Evolutionary conservation across 1,139 yeast genomes (phyloP).

Genomic region (Magnusiomyces starmeri): DNA sequence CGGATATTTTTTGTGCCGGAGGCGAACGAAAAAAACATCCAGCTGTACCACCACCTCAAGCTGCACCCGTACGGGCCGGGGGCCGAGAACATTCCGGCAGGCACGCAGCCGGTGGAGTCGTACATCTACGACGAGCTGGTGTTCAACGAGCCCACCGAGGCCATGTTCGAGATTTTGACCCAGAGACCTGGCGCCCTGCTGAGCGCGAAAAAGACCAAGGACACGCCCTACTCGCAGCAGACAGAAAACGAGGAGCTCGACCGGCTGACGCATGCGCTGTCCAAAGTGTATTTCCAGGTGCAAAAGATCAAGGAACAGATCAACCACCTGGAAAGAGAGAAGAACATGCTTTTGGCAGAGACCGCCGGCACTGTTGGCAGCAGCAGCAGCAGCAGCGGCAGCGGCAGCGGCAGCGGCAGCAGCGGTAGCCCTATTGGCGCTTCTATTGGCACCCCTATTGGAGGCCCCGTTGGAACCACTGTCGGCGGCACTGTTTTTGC

Average conservation of each 20-base stretch:
- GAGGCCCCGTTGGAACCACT: too few species aligned
- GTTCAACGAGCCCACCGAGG: slow-evolving; percentile 92
- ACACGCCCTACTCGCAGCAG: slow-evolving; percentile 42
- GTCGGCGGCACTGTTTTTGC: not conserved
- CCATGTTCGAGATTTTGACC: slow-evolving; percentile 71
- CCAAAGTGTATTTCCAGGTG: slow-evolving; percentile 43
- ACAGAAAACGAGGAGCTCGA: slow-evolving; percentile 75
- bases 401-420: slow-evolving; percentile 99
- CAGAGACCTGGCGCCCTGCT: slow-evolving; percentile 65
- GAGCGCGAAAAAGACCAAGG: slow-evolving; percentile 49
- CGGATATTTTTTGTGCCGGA: slow-evolving; percentile 81
- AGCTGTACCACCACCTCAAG: slow-evolving; percentile 80
- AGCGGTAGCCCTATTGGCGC: too few species aligned
- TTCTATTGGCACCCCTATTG: too few species aligned
- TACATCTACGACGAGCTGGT: slow-evolving; percentile 84
- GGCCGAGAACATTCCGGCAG: slow-evolving; percentile 21
- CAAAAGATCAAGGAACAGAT: slow-evolving; percentile 31
- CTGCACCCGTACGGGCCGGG: slow-evolving; percentile 71
- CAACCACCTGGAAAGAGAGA: slow-evolving; percentile 28
- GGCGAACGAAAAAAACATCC: slow-evolving; percentile 81
- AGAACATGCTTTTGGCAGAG: slow-evolving; percentile 10
- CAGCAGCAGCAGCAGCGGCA: slow-evolving; percentile 98
- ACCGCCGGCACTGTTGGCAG: slow-evolving; percentile 88
- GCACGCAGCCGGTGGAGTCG: slow-evolving; percentile 46
- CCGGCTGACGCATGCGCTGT: slow-evolving; percentile 59